phyloP scores from a whole-genome alignment of 164 flowering plant genomes.

The Santalum album region DNA sequence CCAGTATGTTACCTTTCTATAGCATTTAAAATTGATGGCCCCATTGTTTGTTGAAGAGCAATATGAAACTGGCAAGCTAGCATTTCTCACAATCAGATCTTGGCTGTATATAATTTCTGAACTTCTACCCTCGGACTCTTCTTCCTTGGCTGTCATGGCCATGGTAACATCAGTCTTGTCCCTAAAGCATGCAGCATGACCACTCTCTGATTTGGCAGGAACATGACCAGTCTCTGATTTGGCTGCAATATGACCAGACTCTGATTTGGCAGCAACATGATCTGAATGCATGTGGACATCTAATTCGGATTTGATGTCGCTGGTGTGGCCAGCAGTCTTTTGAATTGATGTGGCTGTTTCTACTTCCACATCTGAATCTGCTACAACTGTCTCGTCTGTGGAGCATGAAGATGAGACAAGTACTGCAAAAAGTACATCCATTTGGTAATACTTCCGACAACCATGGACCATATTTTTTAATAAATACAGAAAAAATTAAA shows the following conservation, averaged over 20 bases:
- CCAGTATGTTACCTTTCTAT: conserved; percentile 53
- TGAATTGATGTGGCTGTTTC: conserved; percentile 41
- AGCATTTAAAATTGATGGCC: conserved; percentile 63
- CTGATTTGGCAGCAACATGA: conserved; percentile 9
- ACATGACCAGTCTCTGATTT: conserved; percentile 13
- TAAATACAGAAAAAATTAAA: no score
- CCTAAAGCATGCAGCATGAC: conserved; percentile 4
- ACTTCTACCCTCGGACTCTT: conserved; percentile 35
- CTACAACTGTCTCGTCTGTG: conserved; percentile 87
- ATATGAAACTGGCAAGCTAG: conserved; percentile 9
- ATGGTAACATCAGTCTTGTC: conserved; percentile 11
- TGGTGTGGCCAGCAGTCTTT: conserved; percentile 12
- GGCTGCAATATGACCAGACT: conserved; percentile 8
- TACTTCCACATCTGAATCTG: conserved; percentile 76
- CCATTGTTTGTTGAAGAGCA: conserved; percentile 12
- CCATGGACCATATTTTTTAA: no score
- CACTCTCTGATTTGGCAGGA: conserved; percentile 9
- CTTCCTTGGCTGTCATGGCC: conserved; percentile 17
- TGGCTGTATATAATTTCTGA: conserved; percentile 65
- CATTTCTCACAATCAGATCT: conserved; percentile 48
- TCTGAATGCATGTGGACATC: conserved; percentile 12
- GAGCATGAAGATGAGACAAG: conserved; percentile 75
- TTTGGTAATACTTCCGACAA: neutral
- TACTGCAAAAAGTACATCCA: conserved; percentile 37
- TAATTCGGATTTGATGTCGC: conserved; percentile 1